Evolutionary conservation across 2,329 filamentous ascomycete genomes (phyloP).

Genomic region (Ilyonectria sp.): DNA sequence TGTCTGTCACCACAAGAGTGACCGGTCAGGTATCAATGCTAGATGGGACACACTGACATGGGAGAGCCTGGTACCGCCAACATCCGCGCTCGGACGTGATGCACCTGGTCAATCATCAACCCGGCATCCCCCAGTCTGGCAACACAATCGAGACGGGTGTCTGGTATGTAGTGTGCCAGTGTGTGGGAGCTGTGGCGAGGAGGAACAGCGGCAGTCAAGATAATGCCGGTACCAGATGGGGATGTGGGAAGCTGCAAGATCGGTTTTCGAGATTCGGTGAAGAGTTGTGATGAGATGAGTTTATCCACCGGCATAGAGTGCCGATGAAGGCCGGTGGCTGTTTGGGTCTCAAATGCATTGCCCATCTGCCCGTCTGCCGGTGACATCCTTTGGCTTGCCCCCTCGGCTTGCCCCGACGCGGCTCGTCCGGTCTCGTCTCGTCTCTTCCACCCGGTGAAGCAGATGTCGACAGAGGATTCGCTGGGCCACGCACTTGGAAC

Average conservation of each 20-base stretch:
- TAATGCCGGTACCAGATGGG: slow-evolving; percentile 12
- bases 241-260: slow-evolving; percentile 24
- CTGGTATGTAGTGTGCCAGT: slow-evolving; percentile 3
- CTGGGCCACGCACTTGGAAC: slow-evolving; percentile 29
- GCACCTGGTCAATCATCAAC: slow-evolving; percentile 21
- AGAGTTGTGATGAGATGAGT: not conserved
- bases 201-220: slow-evolving; percentile 14
- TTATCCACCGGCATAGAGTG: not conserved
- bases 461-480: slow-evolving; percentile 32
- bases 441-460: slow-evolving; percentile 18
- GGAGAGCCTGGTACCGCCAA: slow-evolving; percentile 22
- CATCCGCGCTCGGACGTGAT: slow-evolving; percentile 36
- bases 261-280: slow-evolving; percentile 9
- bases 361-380: not conserved
- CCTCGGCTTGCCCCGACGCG: slow-evolving; percentile 16
- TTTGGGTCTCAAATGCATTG: not conserved
- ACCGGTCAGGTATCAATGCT: slow-evolving; percentile 33
- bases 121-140: slow-evolving; percentile 25
- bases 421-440: slow-evolving; percentile 13
- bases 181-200: slow-evolving; percentile 15
- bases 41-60: slow-evolving; percentile 24
- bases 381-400: slow-evolving; percentile 8
- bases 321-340: not conserved
- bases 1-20: slow-evolving; percentile 30
- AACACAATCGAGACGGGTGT: slow-evolving; percentile 14